Percentiles rank a stretch among this genome's conserved stretches.
Conservation (phyloP, 352 stramenopile species). For the Phytophthora pisi region DNA sequence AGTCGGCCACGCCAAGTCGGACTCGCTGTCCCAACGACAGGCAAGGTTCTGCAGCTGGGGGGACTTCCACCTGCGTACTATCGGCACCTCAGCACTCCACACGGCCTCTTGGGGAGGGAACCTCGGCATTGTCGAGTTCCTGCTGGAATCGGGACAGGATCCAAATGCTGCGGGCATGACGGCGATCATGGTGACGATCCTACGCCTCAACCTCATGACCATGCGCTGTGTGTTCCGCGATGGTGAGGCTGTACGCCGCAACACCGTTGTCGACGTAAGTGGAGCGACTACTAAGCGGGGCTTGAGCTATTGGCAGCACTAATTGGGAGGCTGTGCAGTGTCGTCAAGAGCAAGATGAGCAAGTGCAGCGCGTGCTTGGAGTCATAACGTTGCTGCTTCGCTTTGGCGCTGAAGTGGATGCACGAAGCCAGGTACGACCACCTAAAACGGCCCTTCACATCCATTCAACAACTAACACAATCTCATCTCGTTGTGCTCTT, state of each 20-base stretch:
- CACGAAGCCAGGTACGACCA: conserved; percentile 17
- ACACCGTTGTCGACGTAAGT: conserved; percentile 33
- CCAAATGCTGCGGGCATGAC: conserved; percentile 26
- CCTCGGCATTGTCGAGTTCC: conserved; percentile 19
- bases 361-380: not conserved
- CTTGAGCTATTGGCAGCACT: no score
- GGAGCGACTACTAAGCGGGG: no score
- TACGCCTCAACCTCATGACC: conserved; percentile 30
- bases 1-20: conserved; percentile 10
- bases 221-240: conserved; percentile 33
- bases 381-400: conserved; percentile 19
- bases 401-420: conserved; percentile 16
- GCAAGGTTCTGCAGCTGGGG: conserved; percentile 27
- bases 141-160: conserved; percentile 30
- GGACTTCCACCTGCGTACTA: conserved; percentile 24
- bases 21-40: conserved; percentile 16
- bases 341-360: conserved; percentile 22
- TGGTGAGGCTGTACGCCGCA: conserved; percentile 19
- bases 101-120: conserved; percentile 29
- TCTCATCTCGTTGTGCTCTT: not conserved
- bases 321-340: conserved; percentile 13
- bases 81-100: conserved; percentile 36
- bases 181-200: conserved; percentile 34
- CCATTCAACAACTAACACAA: not conserved
- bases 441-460: not conserved